Percentiles rank a stretch among this genome's conserved stretches.
These are phyloP conservation scores for Fabrea salina DNA, from an alignment of 169 alveolate genomes.

Conservation along the genomic window DNA sequence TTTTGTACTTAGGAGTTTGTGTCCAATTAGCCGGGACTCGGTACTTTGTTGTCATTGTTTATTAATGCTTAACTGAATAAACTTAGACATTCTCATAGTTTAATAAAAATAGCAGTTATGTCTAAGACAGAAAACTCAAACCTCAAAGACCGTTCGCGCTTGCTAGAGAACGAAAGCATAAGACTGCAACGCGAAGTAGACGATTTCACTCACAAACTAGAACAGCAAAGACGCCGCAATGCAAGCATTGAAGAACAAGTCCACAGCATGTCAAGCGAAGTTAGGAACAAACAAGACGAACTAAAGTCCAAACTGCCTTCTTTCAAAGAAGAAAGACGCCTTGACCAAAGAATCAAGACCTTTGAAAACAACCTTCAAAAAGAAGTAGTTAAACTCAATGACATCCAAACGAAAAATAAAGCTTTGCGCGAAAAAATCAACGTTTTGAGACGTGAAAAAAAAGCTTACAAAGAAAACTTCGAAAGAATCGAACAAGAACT, in stretches of 20 bases:
- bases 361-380: constrained; percentile 13
- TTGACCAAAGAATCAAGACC: constrained; percentile 5
- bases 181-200: constrained; percentile 69
- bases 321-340: constrained; percentile 21
- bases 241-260: constrained; percentile 32
- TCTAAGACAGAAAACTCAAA: too few relatives aligned
- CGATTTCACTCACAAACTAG: constrained; percentile 59
- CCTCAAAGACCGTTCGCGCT: constrained; percentile 52
- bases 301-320: constrained; percentile 14
- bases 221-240: constrained; percentile 56
- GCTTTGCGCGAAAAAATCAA: constrained; percentile 16
- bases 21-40: constrained; percentile 21
- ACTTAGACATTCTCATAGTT: too few relatives aligned
- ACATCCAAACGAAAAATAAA: constrained; percentile 8
- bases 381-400: constrained; percentile 24
- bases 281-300: constrained; percentile 28
- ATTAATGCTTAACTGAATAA: too few relatives aligned
- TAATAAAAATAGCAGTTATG: too few relatives aligned
- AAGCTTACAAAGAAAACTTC: constrained; percentile 9
- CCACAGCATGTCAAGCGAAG: constrained; percentile 19
- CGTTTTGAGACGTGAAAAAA: constrained; percentile 18
- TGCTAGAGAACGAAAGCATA: constrained; percentile 54
- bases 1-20: neutral
- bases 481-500: neutral
- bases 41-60: too few relatives aligned